These are phyloP conservation scores for Yamadazyma laniorum DNA, from an alignment of 805 yeast species.

Conservation along the genomic window DNA sequence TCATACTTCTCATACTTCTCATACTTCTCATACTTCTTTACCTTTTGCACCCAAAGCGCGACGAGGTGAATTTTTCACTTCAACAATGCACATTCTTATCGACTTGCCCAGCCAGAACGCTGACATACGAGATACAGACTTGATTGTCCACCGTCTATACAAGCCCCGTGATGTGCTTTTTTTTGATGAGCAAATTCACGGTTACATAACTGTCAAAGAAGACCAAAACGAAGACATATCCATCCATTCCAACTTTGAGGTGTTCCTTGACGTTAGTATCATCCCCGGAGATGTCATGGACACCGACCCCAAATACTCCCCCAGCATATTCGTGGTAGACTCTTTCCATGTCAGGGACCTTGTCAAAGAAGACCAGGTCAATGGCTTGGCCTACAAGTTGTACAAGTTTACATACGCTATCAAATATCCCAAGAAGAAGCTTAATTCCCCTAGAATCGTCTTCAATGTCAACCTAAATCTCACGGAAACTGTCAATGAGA, in stretches of 20 bases:
- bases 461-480: constrained; percentile 18
- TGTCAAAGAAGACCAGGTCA: background rate
- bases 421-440: constrained; percentile 30
- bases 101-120: constrained; percentile 3
- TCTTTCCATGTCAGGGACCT: constrained; percentile 1
- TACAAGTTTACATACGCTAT: constrained; percentile 33
- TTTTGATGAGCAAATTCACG: constrained; percentile 8
- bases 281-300: constrained; percentile 14
- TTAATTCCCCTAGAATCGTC: constrained; percentile 23
- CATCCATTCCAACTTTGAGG: background rate
- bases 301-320: constrained; percentile 8
- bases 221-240: background rate
- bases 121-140: background rate
- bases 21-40: too few relatives aligned
- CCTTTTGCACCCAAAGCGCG: too few relatives aligned
- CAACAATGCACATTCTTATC: constrained; percentile 1
- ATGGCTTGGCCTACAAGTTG: constrained; percentile 7
- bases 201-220: constrained; percentile 1
- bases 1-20: too few relatives aligned
- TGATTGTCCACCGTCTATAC: constrained; percentile 4
- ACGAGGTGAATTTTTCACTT: too few relatives aligned
- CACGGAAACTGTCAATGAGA: constrained; percentile 10
- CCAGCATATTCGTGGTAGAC: background rate
- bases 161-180: constrained; percentile 5
- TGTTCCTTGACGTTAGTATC: constrained; percentile 10